Base-by-base conservation (phyloP, 257 asterid species). In the Gentiana macrophylla region DNA sequence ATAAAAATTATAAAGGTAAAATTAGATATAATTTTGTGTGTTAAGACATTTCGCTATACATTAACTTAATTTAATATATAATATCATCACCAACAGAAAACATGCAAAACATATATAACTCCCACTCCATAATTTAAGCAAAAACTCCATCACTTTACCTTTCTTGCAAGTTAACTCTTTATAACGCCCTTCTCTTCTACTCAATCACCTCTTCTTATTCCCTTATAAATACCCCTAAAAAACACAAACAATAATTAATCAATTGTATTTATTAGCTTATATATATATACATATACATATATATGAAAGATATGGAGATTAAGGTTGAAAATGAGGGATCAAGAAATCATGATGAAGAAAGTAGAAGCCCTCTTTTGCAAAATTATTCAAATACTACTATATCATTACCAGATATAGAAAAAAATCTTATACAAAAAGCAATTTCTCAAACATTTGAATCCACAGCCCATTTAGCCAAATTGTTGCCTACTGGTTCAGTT, bases 361-460 rank as follows among this genome's bases (percentile, higher is more conserved):
- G 72, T 67, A 71, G 63, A 5, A 70, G 33, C 11, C 84, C 93
- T 46, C 77, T 90, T 34, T 72, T 90, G 49, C 70, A 48, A 6
- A 61, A 72, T 5, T 24, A 24, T 24, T 24, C 24, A 24, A 24
- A 24, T 24, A 24, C 24, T 24, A 24, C 46, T 4, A 72, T 74
- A 63, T 15, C 50, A 62, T 47, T 70, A 8, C 84, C 93, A 1
- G 79, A 84, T 68, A 80, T 79, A 38, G 83, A 84, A 57, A 76
- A 81, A 64, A 86, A 62, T 73, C 73, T 73, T 56, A 70, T 84
- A 65, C 98, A 91, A 57, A 72, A 80, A 74, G 97, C 95, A 64
- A 88, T 85, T n/a, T 88, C 94, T n/a, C 94, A 85, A 43, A 92
- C 98, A 24, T 88, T 92, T 51, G 66, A 68, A 65, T 85, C 97